These are phyloP conservation scores for Hypoxylon sp. DNA, from an alignment of 2,329 filamentous ascomycete species.

Conservation along the genomic window DNA sequence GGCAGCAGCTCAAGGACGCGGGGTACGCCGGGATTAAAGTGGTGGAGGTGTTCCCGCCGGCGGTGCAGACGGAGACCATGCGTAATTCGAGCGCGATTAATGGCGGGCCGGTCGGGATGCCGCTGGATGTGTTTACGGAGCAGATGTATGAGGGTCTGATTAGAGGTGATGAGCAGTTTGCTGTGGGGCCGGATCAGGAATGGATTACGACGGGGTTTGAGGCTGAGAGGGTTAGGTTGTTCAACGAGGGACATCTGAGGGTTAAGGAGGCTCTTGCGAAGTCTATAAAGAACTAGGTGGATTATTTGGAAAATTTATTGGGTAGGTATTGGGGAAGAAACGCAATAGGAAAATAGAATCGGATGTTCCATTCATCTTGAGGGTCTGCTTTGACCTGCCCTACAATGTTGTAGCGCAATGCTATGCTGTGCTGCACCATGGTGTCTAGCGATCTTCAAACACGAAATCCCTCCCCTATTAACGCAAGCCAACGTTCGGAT, in stretches of 20 bases:
- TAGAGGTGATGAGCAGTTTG: constrained; percentile 58
- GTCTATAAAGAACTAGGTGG: constrained; percentile 43
- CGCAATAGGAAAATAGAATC: background rate
- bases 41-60: constrained; percentile 62
- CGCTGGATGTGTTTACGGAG: constrained; percentile 60
- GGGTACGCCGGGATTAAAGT: constrained; percentile 50
- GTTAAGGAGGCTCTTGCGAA: constrained; percentile 41
- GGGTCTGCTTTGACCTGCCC: background rate
- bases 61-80: constrained; percentile 58
- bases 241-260: constrained; percentile 43
- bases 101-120: constrained; percentile 64
- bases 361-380: background rate
- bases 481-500: constrained; percentile 15
- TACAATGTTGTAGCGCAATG: constrained; percentile 1
- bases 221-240: constrained; percentile 49
- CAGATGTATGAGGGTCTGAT: constrained; percentile 57
- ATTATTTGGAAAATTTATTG: background rate
- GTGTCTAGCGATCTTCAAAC: background rate
- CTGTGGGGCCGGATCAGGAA: constrained; percentile 53
- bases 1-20: constrained; percentile 60
- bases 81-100: constrained; percentile 59
- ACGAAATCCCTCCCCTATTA: background rate
- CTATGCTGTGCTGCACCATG: constrained; percentile 10
- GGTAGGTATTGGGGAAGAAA: no score
- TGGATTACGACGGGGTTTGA: constrained; percentile 50